Conservation (phyloP, 768 basidiomycete genomes). For the Dioszegia hungarica region DNA sequence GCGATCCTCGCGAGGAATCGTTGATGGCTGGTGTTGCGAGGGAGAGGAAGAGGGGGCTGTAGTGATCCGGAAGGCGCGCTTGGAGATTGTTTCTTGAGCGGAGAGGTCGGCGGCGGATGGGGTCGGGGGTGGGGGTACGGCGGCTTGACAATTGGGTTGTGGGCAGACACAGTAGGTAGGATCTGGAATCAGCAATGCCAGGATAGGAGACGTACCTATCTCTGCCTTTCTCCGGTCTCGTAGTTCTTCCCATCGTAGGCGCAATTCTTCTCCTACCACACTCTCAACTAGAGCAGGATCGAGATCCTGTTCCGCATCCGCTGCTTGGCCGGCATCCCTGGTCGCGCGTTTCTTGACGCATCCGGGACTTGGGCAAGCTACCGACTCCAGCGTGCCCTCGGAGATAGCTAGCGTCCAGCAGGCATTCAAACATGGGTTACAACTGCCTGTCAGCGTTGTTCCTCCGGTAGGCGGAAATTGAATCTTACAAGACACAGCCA, state of each 20-base stretch:
- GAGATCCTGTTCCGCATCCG: constrained; percentile 42
- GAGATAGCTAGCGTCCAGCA: constrained; percentile 77
- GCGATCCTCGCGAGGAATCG: constrained; percentile 52
- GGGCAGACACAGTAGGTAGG: constrained; percentile 78
- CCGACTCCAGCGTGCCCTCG: constrained; percentile 70
- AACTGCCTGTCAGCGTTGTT: constrained; percentile 47
- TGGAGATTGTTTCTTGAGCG: constrained; percentile 10
- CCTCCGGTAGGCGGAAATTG: not conserved
- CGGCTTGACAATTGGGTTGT: constrained; percentile 70
- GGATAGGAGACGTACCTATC: constrained; percentile 54
- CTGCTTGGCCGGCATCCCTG: not conserved
- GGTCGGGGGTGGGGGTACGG: constrained; percentile 59
- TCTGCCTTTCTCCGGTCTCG: constrained; percentile 68
- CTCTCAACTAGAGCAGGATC: constrained; percentile 67
- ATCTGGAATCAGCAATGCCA: constrained; percentile 53
- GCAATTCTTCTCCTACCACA: constrained; percentile 62
- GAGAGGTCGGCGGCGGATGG: constrained; percentile 15
- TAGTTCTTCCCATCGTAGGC: constrained; percentile 73
- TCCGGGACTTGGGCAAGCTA: constrained; percentile 72
- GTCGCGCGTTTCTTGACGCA: constrained; percentile 61
- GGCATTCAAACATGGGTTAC: constrained; percentile 68
- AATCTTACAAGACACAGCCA: constrained; percentile 65
- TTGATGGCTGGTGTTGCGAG: not conserved
- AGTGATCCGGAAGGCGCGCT: constrained; percentile 24
- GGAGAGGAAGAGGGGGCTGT: not conserved